Evolutionary conservation across 768 basidiomycete species (phyloP), one percentile per base, ranked within the genome.

Genomic region (Rhodosporidiobolus sp.): DNA sequence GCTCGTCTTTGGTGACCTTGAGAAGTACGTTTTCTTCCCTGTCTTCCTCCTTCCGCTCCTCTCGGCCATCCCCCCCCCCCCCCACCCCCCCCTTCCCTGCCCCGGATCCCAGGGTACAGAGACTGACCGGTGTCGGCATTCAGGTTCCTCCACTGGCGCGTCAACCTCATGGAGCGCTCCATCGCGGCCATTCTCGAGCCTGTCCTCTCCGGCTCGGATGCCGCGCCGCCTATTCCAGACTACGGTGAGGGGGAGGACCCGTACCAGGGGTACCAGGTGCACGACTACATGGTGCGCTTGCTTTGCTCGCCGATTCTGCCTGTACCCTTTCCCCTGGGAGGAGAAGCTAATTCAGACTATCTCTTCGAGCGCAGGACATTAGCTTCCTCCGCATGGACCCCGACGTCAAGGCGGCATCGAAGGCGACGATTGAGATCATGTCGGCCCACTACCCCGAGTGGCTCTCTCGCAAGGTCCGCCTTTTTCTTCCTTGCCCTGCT

Each of bases 361-460:
- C 8, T 7, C 38, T 7, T 1, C 43, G 35, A 4, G 22, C 10
- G 28, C 64, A 50, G 16, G 58, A 62, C 34, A 67, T 76, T 48
- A 64, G 63, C 12, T 72, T 76, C 59, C 56, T 74, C 26, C 56
- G 72, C n/a, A 71, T 71, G 69, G 66, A 76, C 35, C 69, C 72
- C 20, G 30, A 54, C 30, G 57, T 62, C 63, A 76, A 71, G 62
- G 66, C 65, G 11, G 76, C 76, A 2, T 63, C 60, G 1, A 65
- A 64, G 35, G 60, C 53, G 20, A 70, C 68, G 22, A 76, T 76
- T 57, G 69, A 54, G 26, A 61, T 76, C 50, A 58, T 76, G 46
- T 28, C 48, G 20, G 54, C 55, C 16, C 50, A 76, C 56, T 76
- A 76, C 53, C 76, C 76, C 32, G 76, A 76, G 59, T 35, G 67